Evolutionary conservation across 1,284 basidiomycete genomes (phyloP).

Genomic region (Sparassis latifolia): DNA sequence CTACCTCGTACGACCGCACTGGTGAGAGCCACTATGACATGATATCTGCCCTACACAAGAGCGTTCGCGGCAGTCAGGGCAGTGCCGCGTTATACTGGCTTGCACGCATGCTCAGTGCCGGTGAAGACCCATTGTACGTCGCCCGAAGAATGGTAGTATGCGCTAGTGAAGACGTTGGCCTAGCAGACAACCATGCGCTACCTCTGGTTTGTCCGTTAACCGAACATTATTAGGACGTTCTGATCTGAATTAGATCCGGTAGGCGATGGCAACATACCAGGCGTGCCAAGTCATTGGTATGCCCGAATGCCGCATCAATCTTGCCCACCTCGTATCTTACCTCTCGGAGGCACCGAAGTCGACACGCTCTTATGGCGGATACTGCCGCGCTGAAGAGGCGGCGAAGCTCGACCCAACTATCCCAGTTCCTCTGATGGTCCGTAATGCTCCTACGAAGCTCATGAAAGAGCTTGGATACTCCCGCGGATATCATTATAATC

Average conservation of each 20-base stretch:
- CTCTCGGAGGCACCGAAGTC: constrained; percentile 82
- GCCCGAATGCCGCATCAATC: constrained; percentile 75
- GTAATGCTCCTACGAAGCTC: constrained; percentile 83
- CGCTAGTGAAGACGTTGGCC: constrained; percentile 81
- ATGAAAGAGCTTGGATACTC: constrained; percentile 82
- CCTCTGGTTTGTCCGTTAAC: constrained; percentile 46
- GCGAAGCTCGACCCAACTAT: constrained; percentile 47
- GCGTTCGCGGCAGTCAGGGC: constrained; percentile 74
- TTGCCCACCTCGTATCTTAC: constrained; percentile 79
- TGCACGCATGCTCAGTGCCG: constrained; percentile 76
- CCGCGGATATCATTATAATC: constrained; percentile 74
- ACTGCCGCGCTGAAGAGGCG: constrained; percentile 63
- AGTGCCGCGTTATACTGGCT: constrained; percentile 88
- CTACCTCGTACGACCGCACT: constrained; percentile 64
- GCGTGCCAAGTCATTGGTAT: constrained; percentile 83
- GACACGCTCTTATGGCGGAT: constrained; percentile 74
- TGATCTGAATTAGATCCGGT: neutral
- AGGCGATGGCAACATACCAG: constrained; percentile 75
- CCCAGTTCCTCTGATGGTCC: constrained; percentile 70
- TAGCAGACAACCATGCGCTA: constrained; percentile 70
- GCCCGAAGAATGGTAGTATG: constrained; percentile 79
- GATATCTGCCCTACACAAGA: constrained; percentile 87
- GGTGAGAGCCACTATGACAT: constrained; percentile 81
- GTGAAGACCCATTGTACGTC: constrained; percentile 85
- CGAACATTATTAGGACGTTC: neutral